Base-by-base conservation (phyloP, 1,284 basidiomycete genomes). In the Moesziomyces sp. region DNA sequence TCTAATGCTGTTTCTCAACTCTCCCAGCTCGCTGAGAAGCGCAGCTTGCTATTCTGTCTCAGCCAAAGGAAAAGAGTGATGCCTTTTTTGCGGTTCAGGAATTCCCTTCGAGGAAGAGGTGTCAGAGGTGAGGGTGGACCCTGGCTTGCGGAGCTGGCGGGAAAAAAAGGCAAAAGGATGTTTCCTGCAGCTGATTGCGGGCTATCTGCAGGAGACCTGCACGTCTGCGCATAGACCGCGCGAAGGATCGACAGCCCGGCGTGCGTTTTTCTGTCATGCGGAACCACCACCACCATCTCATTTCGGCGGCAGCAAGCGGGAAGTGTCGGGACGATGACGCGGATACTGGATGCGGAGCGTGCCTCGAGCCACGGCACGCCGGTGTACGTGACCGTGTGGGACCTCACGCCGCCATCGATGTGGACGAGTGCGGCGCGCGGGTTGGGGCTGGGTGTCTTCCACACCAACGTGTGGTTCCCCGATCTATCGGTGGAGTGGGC, bases 301-400 rank as follows among this genome's bases (percentile, higher is more conserved):
- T 8, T 16, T 40, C 6, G 38, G 16, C 38, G 16, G 38, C 3
- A 40, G 16, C 16, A 33, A 11, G 16, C 38, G 16, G 38, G 38
- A 16, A 3, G 35, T 16, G 13, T n/a, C 18, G 14, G 16, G 38
- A 40, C 13, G 38, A 40, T 40, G 38, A 40, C 24, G 21, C 13
- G 21, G 24, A 47, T 52, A 26, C 51, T 52, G 16, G 51, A 52
- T 40, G 13, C 16, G 1, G 50, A 52, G 14, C 24, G 10, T 6
- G 51, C 51, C 5, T 52, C 51, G 23, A 11, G 42, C 3, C 58
- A 61, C 21, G 65, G 65, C 23, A 61, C 56, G 5, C 65, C 65
- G 9, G 50, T 62, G 43, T 68, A 49, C 49, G 26, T 68, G 28
- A 68, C 65, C n/a, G 58, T 68, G 14, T 68, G 65, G 59, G 46